These are phyloP conservation scores for Ammopiptanthus mongolicus DNA, from an alignment of 306 rosid genomes.

Conservation along the genomic window DNA sequence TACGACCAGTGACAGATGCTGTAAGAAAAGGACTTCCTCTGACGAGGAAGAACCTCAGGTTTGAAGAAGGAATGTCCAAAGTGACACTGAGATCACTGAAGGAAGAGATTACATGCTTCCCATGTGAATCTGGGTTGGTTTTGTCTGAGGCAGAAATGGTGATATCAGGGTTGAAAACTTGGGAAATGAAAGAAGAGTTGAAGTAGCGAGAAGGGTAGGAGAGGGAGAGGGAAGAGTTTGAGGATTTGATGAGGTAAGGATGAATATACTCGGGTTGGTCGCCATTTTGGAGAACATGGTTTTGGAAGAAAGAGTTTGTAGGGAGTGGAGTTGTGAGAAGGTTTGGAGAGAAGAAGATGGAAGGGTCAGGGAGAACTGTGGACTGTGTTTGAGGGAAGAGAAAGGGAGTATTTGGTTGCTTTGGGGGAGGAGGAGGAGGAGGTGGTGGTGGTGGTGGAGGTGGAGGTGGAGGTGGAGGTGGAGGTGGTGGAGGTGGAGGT, in stretches of 20 bases:
- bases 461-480: neutral
- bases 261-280: conserved; percentile 69
- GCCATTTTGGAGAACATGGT: conserved; percentile 63
- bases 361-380: conserved; percentile 71
- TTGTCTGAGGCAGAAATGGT: conserved; percentile 48
- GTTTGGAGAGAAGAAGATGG: conserved; percentile 52
- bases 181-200: conserved; percentile 41
- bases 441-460: neutral
- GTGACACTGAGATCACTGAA: conserved; percentile 67
- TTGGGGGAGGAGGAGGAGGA: neutral
- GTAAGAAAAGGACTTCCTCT: conserved; percentile 85
- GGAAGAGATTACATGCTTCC: conserved; percentile 49
- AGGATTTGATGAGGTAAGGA: conserved; percentile 71
- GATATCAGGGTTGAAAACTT: conserved; percentile 59
- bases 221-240: conserved; percentile 56
- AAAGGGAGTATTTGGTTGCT: conserved; percentile 35
- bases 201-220: conserved; percentile 55
- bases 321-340: conserved; percentile 74
- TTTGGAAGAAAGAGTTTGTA: conserved; percentile 85
- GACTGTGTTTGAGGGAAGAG: conserved; percentile 57
- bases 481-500: neutral
- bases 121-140: conserved; percentile 13
- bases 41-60: conserved; percentile 60
- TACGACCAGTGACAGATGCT: conserved; percentile 26
- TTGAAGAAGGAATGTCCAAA: conserved; percentile 64